Base-by-base conservation (phyloP, 1,139 yeast genomes). In the Blastobotrys raffinosifermentans region DNA sequence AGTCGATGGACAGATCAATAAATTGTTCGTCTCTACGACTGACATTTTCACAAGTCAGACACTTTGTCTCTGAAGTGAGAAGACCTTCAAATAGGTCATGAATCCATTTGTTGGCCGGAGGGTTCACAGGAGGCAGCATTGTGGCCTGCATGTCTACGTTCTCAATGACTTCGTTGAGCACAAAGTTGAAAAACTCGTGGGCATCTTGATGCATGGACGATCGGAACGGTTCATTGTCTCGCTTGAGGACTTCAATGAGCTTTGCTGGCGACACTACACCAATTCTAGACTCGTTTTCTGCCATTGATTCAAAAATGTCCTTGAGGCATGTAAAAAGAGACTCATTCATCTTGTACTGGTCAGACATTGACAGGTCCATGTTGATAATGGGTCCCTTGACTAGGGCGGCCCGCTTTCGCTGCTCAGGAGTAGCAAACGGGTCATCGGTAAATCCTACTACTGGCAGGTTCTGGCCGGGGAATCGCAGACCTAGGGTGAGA, bases 141-240 rank as follows among this genome's bases (percentile, higher is more conserved):
- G 18, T 26, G 18, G 35, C 39, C 20, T 32, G 42, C 9, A 43
- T 37, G 50, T 75, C 77, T 21, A 84, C 61, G 25, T 74, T 70
- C 48, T 91, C 98, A 41, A 87, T 77, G 20, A 85, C 75, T 47
- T 80, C 84, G 60, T 91, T 91, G 37, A 91, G 69, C 48, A 89
- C 61, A 54, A 85, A 89, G 58, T 89, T 89, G 56, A 87, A 72
- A 59, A 91, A 91, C 59, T 91, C 98, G 61, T 91, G 98, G 2
- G 98, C 96, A 66, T 91, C 98, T 57, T 91, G 98, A 59, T 91
- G 98, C 95, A 89, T 87, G 37, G 83, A 79, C 43, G 87, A 83
- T 45, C 95, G 70, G 58, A 91, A 91, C 49, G 91, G 66, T 50
- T 78, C 83, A 57, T 91, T 91, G 51, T 85, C 87, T 40, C 75